Conservation (phyloP, 1,139 yeast species). For the Yamadazyma triangularis region DNA sequence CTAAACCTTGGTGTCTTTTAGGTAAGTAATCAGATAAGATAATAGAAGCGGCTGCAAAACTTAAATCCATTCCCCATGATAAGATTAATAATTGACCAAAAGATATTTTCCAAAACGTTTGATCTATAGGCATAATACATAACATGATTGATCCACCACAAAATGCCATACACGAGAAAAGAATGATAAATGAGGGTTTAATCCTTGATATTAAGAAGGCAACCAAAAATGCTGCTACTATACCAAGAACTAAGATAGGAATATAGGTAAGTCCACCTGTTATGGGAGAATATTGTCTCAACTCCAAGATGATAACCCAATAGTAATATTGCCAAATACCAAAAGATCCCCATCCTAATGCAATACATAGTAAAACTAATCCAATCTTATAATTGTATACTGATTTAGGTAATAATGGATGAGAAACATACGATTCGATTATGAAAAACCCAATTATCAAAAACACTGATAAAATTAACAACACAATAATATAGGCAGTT, state of each 20-base stretch:
- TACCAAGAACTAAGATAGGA: slow-evolving; percentile 44
- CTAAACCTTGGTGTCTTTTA: slow-evolving; percentile 53
- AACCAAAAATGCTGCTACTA: slow-evolving; percentile 41
- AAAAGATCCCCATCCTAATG: slow-evolving; percentile 57
- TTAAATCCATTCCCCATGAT: slow-evolving; percentile 57
- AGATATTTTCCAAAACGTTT: slow-evolving; percentile 40
- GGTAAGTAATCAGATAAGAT: slow-evolving; percentile 50
- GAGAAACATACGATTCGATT: slow-evolving; percentile 21
- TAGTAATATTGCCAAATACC: slow-evolving; percentile 49
- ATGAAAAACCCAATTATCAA: slow-evolving; percentile 28
- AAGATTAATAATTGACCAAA: slow-evolving; percentile 47
- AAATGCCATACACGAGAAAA: slow-evolving; percentile 42
- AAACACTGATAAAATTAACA: slow-evolving; percentile 38
- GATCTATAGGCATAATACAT: slow-evolving; percentile 44
- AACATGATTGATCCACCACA: slow-evolving; percentile 45
- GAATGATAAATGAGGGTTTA: slow-evolving; percentile 42
- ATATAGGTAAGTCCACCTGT: slow-evolving; percentile 40
- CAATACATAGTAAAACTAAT: slow-evolving; percentile 27
- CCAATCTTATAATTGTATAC: slow-evolving; percentile 37
- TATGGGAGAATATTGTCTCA: slow-evolving; percentile 42
- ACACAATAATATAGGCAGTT: slow-evolving; percentile 39
- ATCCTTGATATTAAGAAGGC: slow-evolving; percentile 37
- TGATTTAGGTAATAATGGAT: slow-evolving; percentile 45
- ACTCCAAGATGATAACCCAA: slow-evolving; percentile 38
- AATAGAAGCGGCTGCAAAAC: slow-evolving; percentile 55